phyloP scores from a whole-genome alignment of 257 asterid species.

The Gardenia jasminoides region DNA sequence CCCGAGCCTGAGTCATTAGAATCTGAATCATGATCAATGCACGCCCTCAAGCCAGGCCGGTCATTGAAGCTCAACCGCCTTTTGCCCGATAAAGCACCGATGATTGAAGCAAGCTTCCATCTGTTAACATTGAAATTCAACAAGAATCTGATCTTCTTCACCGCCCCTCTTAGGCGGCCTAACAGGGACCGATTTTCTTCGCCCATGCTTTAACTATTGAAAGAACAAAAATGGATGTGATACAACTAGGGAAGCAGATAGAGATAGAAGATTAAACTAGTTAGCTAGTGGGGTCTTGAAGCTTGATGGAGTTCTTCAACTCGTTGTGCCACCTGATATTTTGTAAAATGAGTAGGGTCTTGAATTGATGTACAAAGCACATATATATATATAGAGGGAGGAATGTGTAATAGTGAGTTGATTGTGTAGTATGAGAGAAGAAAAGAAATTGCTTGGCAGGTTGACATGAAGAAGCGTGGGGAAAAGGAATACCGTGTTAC shows the following conservation, averaged over 20 bases:
- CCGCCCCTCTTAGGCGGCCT: slow-evolving; percentile 63
- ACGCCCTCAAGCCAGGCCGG: slow-evolving; percentile 48
- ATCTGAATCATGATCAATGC: slow-evolving; percentile 29
- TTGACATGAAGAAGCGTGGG: slow-evolving; percentile 23
- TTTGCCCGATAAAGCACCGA: slow-evolving; percentile 49
- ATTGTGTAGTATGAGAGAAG: not conserved
- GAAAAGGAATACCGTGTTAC: slow-evolving; percentile 27
- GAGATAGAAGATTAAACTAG: not conserved
- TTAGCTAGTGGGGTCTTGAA: not conserved
- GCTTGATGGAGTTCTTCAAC: not conserved
- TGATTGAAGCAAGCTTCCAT: slow-evolving; percentile 57
- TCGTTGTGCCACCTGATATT: not conserved
- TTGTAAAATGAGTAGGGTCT: not conserved
- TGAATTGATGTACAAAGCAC: not conserved
- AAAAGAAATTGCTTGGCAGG: slow-evolving; percentile 21
- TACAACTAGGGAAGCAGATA: not conserved
- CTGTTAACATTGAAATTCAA: slow-evolving; percentile 45
- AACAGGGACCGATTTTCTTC: slow-evolving; percentile 41
- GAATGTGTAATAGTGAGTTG: not conserved
- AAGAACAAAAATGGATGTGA: not conserved
- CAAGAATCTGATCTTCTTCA: slow-evolving; percentile 67
- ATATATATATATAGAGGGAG: not conserved
- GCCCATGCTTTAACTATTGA: slow-evolving; percentile 31
- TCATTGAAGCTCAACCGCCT: slow-evolving; percentile 62
- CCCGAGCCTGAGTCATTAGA: slow-evolving; percentile 23